phyloP scores from a whole-genome alignment of 371 early-diverging fungal species.

The Apophysomyces elegans region DNA sequence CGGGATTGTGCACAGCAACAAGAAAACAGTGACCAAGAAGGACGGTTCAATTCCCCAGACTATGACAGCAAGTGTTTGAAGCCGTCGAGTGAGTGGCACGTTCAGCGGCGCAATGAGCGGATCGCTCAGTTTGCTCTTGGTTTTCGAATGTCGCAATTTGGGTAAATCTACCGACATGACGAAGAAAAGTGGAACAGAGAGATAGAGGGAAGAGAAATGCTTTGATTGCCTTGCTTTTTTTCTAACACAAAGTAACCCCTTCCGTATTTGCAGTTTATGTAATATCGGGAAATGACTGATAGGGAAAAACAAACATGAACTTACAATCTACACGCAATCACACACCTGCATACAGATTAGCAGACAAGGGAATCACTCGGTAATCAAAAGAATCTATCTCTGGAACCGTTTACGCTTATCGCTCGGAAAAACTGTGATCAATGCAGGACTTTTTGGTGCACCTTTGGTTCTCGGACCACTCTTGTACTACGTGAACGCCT shows the following conservation, averaged over 20 bases:
- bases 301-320: no score
- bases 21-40: slow-evolving; percentile 47
- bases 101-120: slow-evolving; percentile 53
- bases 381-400: not conserved
- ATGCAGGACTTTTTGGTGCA: no score
- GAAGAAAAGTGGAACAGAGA: not conserved
- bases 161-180: slow-evolving; percentile 8
- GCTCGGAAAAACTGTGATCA: no score
- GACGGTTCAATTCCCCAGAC: slow-evolving; percentile 32
- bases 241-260: not conserved
- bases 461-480: no score
- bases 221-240: not conserved
- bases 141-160: not conserved
- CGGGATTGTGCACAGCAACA: slow-evolving; percentile 31
- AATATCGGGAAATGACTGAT: no score
- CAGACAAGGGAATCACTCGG: not conserved
- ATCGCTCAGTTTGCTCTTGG: not conserved
- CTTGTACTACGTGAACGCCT: no score
- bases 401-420: no score
- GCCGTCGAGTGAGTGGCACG: slow-evolving; percentile 72
- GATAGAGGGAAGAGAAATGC: not conserved
- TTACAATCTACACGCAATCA: no score
- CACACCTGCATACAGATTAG: not conserved
- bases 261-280: not conserved
- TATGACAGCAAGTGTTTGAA: slow-evolving; percentile 67